phyloP scores from a whole-genome alignment of 345 rosid genomes.

The Sonneratia alba region DNA sequence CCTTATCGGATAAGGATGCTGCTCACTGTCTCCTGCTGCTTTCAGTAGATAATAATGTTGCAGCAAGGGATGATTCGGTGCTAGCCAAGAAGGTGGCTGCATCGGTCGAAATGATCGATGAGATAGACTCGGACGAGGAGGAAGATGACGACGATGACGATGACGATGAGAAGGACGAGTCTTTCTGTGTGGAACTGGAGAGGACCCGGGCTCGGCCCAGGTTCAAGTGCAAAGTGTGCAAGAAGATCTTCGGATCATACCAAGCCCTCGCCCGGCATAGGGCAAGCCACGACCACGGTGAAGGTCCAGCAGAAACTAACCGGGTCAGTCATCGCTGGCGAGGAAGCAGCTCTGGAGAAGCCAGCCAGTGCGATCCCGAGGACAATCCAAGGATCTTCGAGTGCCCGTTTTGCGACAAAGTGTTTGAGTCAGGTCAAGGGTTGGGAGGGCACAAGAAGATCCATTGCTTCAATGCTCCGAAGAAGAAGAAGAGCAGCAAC shows the following conservation, averaged over 20 bases:
- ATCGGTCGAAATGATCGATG: background rate
- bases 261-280: conserved; percentile 30
- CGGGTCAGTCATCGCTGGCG: background rate
- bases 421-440: conserved; percentile 33
- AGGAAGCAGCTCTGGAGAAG: background rate
- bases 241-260: conserved; percentile 19
- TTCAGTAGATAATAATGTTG: conserved; percentile 5
- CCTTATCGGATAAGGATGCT: conserved; percentile 19
- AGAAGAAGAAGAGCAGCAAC: background rate
- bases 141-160: conserved; percentile 6
- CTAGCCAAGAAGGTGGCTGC: background rate
- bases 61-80: too few relatives aligned
- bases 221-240: conserved; percentile 21
- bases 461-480: conserved; percentile 8
- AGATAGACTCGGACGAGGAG: background rate
- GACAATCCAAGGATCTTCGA: conserved; percentile 10
- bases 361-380: background rate
- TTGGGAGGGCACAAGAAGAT: conserved; percentile 37
- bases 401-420: conserved; percentile 24
- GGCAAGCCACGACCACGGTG: conserved; percentile 19
- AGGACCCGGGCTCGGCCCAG: background rate
- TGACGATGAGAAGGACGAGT: background rate
- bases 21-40: conserved; percentile 29
- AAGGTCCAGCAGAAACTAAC: background rate
- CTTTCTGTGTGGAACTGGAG: background rate